A percentile compares a stretch with the other conserved stretches of the same genome.
phyloP scores from a whole-genome alignment of 1,284 basidiomycete genomes.

The Rhodotorula sp. region DNA sequence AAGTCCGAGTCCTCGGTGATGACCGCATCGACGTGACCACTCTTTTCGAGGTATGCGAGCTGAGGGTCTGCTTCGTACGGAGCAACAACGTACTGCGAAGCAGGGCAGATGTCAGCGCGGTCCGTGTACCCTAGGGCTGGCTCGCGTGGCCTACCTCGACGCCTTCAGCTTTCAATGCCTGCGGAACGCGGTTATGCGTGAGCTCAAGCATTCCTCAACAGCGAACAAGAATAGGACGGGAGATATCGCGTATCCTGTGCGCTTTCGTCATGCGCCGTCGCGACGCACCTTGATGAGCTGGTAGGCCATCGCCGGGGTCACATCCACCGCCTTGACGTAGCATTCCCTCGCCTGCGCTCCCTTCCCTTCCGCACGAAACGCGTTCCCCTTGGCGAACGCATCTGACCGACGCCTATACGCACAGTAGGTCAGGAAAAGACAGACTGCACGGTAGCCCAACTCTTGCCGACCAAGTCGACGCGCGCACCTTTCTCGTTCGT shows the following conservation, averaged over 20 bases:
- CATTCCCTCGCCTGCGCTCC: conserved; percentile 76
- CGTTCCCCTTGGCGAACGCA: conserved; percentile 65
- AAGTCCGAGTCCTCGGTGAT: conserved; percentile 98
- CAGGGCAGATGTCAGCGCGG: neutral
- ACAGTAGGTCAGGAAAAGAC: neutral
- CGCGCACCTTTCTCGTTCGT: conserved; percentile 63
- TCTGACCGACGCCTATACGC: conserved; percentile 60
- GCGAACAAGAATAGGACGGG: too few relatives aligned
- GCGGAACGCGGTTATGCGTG: neutral
- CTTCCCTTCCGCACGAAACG: conserved; percentile 72
- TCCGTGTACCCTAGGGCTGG: too few relatives aligned
- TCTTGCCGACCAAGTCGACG: neutral
- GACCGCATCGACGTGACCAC: conserved; percentile 82
- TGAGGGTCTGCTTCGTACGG: conserved; percentile 99
- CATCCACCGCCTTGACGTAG: conserved; percentile 89
- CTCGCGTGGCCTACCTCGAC: conserved; percentile 50
- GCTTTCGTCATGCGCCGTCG: neutral
- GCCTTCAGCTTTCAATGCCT: conserved; percentile 77
- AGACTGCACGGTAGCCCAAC: too few relatives aligned
- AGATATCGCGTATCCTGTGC: too few relatives aligned
- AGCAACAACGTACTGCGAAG: conserved; percentile 75
- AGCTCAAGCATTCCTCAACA: neutral
- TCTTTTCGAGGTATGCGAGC: conserved; percentile 83
- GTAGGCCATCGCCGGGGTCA: conserved; percentile 95
- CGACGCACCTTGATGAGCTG: conserved; percentile 85